Conservation (phyloP, 768 basidiomycete genomes). For the Pleurotus tuoliensis region DNA sequence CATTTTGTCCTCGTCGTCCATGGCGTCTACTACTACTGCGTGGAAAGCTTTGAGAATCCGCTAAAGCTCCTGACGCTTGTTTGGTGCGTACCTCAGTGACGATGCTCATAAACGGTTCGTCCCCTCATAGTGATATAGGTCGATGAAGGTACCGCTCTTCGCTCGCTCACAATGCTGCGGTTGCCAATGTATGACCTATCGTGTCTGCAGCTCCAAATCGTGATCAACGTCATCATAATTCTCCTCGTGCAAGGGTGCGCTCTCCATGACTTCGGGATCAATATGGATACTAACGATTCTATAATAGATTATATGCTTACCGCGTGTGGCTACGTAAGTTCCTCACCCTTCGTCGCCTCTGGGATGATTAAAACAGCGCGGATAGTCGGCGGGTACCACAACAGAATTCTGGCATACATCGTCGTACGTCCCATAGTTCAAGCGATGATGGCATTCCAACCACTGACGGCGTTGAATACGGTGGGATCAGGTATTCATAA, state of each 20-base stretch:
- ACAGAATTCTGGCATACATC: not conserved
- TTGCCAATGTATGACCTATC: not conserved
- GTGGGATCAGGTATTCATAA: not conserved
- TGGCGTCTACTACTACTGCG: constrained; percentile 23
- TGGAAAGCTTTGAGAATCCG: constrained; percentile 19
- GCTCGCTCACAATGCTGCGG: not conserved
- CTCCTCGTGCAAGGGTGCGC: constrained; percentile 23
- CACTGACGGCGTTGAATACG: too few relatives aligned
- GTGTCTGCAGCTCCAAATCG: constrained; percentile 18
- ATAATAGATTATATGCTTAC: not conserved
- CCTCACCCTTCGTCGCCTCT: not conserved
- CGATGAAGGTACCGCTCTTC: not conserved
- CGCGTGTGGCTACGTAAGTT: constrained; percentile 4
- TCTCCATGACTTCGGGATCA: not conserved
- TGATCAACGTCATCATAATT: constrained; percentile 22
- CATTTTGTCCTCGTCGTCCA: constrained; percentile 23
- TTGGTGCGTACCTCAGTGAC: not conserved
- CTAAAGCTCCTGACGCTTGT: constrained; percentile 1
- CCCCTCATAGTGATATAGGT: not conserved
- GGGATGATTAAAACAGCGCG: not conserved
- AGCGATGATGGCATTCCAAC: too few relatives aligned
- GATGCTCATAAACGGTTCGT: not conserved
- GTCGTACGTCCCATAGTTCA: not conserved
- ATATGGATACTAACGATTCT: too few relatives aligned
- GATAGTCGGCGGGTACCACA: constrained; percentile 2